Evolutionary conservation across 306 rosid genomes (phyloP).

Genomic region (Malus sylvestris): DNA sequence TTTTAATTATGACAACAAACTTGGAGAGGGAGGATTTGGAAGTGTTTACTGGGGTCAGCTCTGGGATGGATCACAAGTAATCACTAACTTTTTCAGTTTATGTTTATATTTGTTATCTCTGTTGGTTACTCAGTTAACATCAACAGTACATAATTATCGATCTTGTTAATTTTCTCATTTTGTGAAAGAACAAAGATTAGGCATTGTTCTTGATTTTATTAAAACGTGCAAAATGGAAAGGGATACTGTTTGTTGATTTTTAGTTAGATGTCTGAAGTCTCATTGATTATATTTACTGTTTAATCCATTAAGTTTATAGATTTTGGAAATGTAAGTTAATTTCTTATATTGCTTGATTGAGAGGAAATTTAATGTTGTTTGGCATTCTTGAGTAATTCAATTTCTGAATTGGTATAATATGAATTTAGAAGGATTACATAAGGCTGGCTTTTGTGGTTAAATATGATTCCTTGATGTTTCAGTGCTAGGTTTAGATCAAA

Average conservation of each 20-base stretch:
- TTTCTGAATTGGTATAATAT: not conserved
- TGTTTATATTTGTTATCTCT: not conserved
- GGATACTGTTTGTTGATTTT: not conserved
- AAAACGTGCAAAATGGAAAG: not conserved
- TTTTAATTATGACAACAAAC: slow-evolving; percentile 94
- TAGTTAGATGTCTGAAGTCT: not conserved
- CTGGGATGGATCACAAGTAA: slow-evolving; percentile 98
- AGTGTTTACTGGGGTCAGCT: slow-evolving; percentile 99
- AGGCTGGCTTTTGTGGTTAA: not conserved
- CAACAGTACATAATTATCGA: not conserved
- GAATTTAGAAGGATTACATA: not conserved
- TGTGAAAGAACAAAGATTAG: not conserved
- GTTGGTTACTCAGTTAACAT: not conserved
- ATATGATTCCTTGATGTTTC: not conserved
- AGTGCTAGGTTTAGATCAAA: not conserved
- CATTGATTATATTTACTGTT: not conserved
- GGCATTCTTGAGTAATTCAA: not conserved
- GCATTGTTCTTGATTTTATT: not conserved
- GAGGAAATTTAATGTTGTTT: not conserved
- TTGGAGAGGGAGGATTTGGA: slow-evolving; percentile 99
- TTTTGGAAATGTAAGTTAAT: not conserved
- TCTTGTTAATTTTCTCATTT: not conserved
- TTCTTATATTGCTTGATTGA: not conserved
- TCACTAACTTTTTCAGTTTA: not conserved
- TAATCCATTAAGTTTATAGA: not conserved